phyloP scores from a whole-genome alignment of 805 yeast species.

The Candida awuae region DNA sequence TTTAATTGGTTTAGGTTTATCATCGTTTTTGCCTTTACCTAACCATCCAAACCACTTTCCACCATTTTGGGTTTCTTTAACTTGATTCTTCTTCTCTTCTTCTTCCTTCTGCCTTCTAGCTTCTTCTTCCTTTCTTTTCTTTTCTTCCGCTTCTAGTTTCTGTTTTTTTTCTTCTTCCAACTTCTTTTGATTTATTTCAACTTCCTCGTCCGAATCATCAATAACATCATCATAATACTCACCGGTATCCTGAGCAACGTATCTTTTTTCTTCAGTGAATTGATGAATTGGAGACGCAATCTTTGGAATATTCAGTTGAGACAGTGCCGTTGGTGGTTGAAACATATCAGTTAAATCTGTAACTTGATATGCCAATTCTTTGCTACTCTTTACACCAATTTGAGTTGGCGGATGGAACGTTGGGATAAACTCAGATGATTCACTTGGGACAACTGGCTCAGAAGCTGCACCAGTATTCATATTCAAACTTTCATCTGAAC shows the following conservation, averaged over 20 bases:
- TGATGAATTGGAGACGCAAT: constrained; percentile 21
- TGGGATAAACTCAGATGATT: constrained; percentile 1
- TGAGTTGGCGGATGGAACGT: constrained; percentile 4
- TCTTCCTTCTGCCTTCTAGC: constrained; percentile 23
- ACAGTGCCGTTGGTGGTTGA: constrained; percentile 19
- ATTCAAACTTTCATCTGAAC: no score
- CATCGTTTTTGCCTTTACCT: constrained; percentile 44
- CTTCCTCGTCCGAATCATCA: constrained; percentile 34
- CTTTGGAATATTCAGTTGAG: not conserved
- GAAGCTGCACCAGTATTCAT: no score
- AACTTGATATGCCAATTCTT: not conserved
- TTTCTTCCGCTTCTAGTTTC: constrained; percentile 22
- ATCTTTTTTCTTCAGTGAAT: constrained; percentile 22
- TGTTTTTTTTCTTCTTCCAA: constrained; percentile 39
- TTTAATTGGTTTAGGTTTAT: constrained; percentile 59
- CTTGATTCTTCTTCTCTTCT: constrained; percentile 14
- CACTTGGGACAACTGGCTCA: no score
- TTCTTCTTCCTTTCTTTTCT: constrained; percentile 35
- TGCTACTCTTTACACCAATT: not conserved
- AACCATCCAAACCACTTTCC: constrained; percentile 62
- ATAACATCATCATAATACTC: constrained; percentile 26
- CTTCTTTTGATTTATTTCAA: constrained; percentile 25
- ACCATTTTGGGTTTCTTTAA: constrained; percentile 15
- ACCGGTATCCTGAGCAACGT: constrained; percentile 25
- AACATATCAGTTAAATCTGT: constrained; percentile 21